Percentiles rank a stretch among this genome's conserved stretches.
Conservation (phyloP, 2,329 filamentous ascomycete genomes). For the Epichloe sylvatica region DNA sequence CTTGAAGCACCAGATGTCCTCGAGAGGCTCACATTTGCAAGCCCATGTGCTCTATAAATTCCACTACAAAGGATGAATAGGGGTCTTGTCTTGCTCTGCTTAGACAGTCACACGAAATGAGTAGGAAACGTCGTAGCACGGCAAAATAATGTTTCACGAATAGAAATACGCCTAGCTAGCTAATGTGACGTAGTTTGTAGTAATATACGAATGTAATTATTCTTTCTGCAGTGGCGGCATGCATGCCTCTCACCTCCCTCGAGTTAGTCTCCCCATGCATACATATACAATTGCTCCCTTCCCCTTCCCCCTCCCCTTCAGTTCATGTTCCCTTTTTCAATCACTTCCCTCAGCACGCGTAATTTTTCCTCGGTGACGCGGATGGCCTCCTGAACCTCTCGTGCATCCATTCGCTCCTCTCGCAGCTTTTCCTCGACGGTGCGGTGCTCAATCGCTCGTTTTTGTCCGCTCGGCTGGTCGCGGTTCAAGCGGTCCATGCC, state of each 20-base stretch:
- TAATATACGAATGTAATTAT: slow-evolving; percentile 3
- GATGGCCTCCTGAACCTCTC: slow-evolving; percentile 68
- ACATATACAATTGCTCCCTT: neutral
- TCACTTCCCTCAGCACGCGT: slow-evolving; percentile 57
- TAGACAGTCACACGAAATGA: too few species aligned
- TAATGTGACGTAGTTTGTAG: neutral
- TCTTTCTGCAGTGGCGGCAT: neutral
- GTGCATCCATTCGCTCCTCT: slow-evolving; percentile 51
- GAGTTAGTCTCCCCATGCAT: neutral
- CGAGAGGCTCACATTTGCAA: too few species aligned
- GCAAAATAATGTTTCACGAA: neutral
- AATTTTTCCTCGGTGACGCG: slow-evolving; percentile 76
- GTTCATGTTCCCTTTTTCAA: slow-evolving; percentile 31
- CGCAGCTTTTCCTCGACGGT: slow-evolving; percentile 46
- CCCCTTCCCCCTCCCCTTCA: neutral
- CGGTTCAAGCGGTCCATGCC: slow-evolving; percentile 48
- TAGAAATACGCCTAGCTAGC: slow-evolving; percentile 1
- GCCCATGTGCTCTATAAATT: too few species aligned
- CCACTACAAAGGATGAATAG: too few species aligned
- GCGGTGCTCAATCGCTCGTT: slow-evolving; percentile 37
- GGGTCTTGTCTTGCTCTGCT: too few species aligned
- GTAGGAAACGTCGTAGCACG: too few species aligned
- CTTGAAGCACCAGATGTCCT: too few species aligned
- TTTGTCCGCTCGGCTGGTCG: slow-evolving; percentile 24
- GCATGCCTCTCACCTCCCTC: neutral